Conservation (phyloP, 345 rosid genomes). For the Psidium guajava region DNA sequence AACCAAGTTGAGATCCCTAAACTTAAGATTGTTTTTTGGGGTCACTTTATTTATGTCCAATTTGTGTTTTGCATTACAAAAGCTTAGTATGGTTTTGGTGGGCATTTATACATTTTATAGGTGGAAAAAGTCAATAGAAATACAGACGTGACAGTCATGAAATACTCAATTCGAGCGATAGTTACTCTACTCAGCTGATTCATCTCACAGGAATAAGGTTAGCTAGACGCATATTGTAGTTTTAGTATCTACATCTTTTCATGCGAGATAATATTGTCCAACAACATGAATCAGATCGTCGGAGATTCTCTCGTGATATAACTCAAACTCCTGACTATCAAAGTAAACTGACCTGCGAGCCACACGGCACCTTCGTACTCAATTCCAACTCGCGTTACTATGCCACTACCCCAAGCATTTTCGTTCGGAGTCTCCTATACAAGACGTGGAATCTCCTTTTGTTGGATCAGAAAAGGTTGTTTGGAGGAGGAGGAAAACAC, state of each 20-base stretch:
- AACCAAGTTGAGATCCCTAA: neutral
- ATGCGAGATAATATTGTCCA: accelerated
- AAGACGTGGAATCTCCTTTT: neutral
- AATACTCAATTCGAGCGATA: neutral
- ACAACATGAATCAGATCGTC: accelerated
- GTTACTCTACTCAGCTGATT: accelerated
- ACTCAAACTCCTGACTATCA: neutral
- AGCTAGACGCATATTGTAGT: accelerated
- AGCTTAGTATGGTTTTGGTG: accelerated
- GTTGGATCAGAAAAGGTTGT: neutral
- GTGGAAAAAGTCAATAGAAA: neutral
- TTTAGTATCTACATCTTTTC: accelerated
- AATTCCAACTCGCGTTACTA: neutral
- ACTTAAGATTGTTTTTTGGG: neutral
- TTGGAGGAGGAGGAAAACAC: neutral
- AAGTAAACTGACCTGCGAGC: neutral
- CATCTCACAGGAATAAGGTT: neutral
- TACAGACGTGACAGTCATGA: accelerated
- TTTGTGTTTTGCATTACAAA: neutral
- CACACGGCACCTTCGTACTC: neutral
- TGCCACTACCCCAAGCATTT: accelerated
- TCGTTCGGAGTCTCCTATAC: neutral
- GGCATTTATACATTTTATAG: neutral
- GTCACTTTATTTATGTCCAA: neutral
- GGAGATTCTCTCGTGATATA: accelerated